A percentile compares a stretch with the other conserved stretches of the same genome.
Evolutionary conservation across 2,329 filamentous ascomycete genomes (phyloP).

Genomic region (Aspergillus pseudonomiae): DNA sequence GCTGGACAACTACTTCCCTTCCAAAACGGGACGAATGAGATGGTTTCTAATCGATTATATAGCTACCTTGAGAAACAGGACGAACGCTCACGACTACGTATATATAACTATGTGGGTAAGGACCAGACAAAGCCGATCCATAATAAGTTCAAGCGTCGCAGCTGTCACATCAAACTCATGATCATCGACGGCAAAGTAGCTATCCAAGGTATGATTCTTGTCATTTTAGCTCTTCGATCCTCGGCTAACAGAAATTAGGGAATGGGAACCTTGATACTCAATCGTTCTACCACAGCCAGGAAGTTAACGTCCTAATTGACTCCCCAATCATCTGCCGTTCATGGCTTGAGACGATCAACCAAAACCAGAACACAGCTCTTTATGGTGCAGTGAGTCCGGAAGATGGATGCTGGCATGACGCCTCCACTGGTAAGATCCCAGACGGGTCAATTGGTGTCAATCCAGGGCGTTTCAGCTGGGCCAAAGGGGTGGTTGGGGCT

Average conservation of each 20-base stretch:
- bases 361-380: slow-evolving; percentile 68
- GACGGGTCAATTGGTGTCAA: slow-evolving; percentile 56
- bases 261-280: slow-evolving; percentile 82
- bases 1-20: slow-evolving; percentile 73
- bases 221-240: neutral
- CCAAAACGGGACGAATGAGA: slow-evolving; percentile 76
- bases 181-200: slow-evolving; percentile 70
- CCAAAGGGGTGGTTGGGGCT: slow-evolving; percentile 60
- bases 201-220: slow-evolving; percentile 56
- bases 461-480: slow-evolving; percentile 61
- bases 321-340: slow-evolving; percentile 60
- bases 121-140: slow-evolving; percentile 71
- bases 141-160: slow-evolving; percentile 65
- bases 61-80: slow-evolving; percentile 55
- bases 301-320: slow-evolving; percentile 77
- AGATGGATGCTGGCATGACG: slow-evolving; percentile 67
- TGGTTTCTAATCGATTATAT: slow-evolving; percentile 65
- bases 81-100: slow-evolving; percentile 57
- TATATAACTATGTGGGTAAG: slow-evolving; percentile 73
- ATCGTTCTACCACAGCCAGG: slow-evolving; percentile 76
- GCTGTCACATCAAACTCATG: slow-evolving; percentile 77
- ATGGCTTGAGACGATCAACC: slow-evolving; percentile 64
- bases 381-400: slow-evolving; percentile 58
- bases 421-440: slow-evolving; percentile 48
- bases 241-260: slow-evolving; percentile 37